Evolutionary conservation across 192 early-diverging fungal species (phyloP).

Genomic region (Linnemannia schmuckeri): DNA sequence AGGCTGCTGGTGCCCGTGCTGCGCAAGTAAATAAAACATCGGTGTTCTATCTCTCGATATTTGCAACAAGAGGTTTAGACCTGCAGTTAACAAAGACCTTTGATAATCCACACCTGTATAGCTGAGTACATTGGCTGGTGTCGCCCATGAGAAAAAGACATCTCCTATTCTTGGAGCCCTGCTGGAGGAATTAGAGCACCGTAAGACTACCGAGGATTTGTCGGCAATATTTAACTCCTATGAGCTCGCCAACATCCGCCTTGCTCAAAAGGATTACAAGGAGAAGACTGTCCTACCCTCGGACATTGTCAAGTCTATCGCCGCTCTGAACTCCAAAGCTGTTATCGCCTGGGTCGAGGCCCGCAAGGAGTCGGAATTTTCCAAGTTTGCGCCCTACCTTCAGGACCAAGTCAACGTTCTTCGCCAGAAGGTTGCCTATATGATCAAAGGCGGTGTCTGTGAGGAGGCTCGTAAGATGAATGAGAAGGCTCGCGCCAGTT

Average conservation of each 20-base stretch:
- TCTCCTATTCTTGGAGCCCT: conserved; percentile 40
- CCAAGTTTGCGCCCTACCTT: conserved; percentile 53
- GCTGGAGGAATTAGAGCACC: conserved; percentile 42
- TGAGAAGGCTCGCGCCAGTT: conserved; percentile 51
- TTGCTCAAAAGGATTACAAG: conserved; percentile 28
- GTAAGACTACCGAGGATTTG: conserved; percentile 14
- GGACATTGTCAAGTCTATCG: conserved; percentile 34
- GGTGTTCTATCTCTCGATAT: background rate
- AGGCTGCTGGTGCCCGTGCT: conserved; percentile 36
- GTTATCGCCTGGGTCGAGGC: conserved; percentile 51
- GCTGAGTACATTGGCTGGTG: conserved; percentile 41
- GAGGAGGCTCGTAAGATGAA: conserved; percentile 53
- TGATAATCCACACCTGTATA: background rate
- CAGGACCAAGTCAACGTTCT: conserved; percentile 39
- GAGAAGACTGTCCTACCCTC: conserved; percentile 25
- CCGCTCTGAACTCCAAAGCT: conserved; percentile 34
- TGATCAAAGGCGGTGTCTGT: conserved; percentile 43
- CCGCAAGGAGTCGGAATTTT: conserved; percentile 48
- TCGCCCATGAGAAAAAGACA: conserved; percentile 38
- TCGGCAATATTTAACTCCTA: conserved; percentile 33
- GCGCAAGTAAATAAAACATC: conserved; percentile 20
- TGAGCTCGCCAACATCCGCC: conserved; percentile 52
- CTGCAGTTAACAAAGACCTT: too few species aligned
- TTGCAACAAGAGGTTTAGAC: background rate
- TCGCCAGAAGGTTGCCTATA: conserved; percentile 42